Evolutionary conservation across 2,329 filamentous ascomycete genomes (phyloP).

Genomic region (Magnaporthiopsis poae): DNA sequence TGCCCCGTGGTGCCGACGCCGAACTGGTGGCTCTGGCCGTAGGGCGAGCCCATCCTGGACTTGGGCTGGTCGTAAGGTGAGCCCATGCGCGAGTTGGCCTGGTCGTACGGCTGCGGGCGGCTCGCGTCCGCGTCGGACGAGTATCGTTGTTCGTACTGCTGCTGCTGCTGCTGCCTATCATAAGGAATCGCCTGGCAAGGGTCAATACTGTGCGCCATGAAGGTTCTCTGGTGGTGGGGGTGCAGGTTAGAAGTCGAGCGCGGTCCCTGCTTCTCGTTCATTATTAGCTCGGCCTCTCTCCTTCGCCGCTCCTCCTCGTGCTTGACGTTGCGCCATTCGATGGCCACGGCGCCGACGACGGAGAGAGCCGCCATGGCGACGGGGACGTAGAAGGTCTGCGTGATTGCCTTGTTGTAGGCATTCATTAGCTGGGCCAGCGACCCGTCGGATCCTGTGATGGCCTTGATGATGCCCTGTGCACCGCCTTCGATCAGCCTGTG

Average conservation of each 20-base stretch:
- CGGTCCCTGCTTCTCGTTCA: slow-evolving; percentile 4
- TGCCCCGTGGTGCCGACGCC: background rate
- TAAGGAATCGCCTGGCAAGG: background rate
- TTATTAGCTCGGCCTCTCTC: slow-evolving; percentile 3
- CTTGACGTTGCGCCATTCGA: slow-evolving; percentile 50
- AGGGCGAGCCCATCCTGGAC: slow-evolving; percentile 3
- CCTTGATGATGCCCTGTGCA: slow-evolving; percentile 15
- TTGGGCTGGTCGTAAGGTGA: slow-evolving; percentile 5
- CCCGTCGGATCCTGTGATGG: slow-evolving; percentile 7
- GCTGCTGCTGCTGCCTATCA: background rate
- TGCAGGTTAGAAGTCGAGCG: background rate
- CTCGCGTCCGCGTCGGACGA: background rate
- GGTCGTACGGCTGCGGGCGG: slow-evolving; percentile 7
- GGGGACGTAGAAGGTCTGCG: slow-evolving; percentile 49
- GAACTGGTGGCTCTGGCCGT: slow-evolving; percentile 6
- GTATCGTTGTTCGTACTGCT: background rate
- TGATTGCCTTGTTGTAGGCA: slow-evolving; percentile 54
- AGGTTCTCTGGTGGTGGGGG: background rate
- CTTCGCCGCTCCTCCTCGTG: slow-evolving; percentile 17
- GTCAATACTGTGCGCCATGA: background rate
- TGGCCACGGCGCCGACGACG: slow-evolving; percentile 41
- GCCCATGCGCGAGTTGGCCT: background rate
- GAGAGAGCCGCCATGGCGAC: slow-evolving; percentile 43
- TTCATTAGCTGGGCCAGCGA: slow-evolving; percentile 14
- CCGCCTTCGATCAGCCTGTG: slow-evolving; percentile 13